Evolutionary conservation across 176 grass and related monocot species (phyloP).

Genomic region (Themeda triandra): DNA sequence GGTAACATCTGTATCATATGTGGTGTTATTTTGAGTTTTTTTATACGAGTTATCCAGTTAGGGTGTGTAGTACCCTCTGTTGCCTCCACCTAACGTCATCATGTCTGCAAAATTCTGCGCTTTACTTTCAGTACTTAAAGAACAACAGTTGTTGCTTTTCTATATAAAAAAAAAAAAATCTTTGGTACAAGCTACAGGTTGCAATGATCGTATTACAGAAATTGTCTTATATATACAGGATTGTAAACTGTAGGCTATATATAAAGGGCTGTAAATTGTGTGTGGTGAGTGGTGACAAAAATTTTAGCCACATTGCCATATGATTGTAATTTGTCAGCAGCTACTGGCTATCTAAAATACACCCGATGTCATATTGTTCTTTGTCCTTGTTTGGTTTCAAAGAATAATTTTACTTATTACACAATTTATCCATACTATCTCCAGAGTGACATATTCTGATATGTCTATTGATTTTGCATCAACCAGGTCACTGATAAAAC

Average conservation of each 20-base stretch:
- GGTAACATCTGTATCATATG: background rate
- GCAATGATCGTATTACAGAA: background rate
- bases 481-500: constrained; percentile 87
- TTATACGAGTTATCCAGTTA: background rate
- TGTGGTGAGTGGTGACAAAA: background rate
- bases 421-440: constrained; percentile 11
- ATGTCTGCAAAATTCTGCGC: constrained; percentile 5
- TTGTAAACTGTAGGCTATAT: background rate
- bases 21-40: background rate
- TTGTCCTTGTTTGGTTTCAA: background rate
- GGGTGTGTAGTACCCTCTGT: background rate
- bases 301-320: background rate
- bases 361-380: background rate
- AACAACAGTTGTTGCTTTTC: background rate
- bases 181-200: background rate
- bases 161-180: background rate
- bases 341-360: constrained; percentile 6
- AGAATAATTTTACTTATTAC: background rate
- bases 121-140: constrained; percentile 4
- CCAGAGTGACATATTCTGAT: constrained; percentile 11
- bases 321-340: background rate
- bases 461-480: constrained; percentile 33
- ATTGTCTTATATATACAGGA: background rate
- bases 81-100: background rate
- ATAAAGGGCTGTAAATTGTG: background rate